phyloP scores from a whole-genome alignment of 2,329 filamentous ascomycete species.

The Tolypocladium amazonense region DNA sequence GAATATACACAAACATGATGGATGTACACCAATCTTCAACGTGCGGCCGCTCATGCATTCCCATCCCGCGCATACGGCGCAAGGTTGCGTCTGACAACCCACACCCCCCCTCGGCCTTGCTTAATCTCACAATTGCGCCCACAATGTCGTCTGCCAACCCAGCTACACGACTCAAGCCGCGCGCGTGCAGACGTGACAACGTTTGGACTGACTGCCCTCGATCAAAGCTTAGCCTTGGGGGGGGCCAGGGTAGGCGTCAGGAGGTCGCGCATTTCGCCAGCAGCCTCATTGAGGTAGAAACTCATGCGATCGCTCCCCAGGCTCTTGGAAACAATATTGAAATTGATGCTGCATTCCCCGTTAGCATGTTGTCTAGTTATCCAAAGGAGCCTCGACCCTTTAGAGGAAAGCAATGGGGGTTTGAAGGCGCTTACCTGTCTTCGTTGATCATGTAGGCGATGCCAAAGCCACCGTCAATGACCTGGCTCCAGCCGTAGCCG shows the following conservation, averaged over 20 bases:
- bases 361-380: not conserved
- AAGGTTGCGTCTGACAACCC: not conserved
- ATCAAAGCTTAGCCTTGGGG: conserved; percentile 79
- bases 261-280: conserved; percentile 77
- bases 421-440: conserved; percentile 53
- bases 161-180: not conserved
- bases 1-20: not conserved
- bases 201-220: not conserved
- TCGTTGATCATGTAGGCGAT: conserved; percentile 99
- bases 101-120: not conserved
- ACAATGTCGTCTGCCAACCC: not conserved
- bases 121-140: not conserved
- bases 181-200: not conserved
- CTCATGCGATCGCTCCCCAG: conserved; percentile 88
- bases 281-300: conserved; percentile 90
- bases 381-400: not conserved
- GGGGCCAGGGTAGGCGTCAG: conserved; percentile 69
- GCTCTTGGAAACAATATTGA: conserved; percentile 94
- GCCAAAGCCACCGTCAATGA: conserved; percentile 90
- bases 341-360: conserved; percentile 61
- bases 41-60: not conserved
- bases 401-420: not conserved
- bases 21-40: not conserved
- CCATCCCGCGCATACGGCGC: not conserved
- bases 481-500: conserved; percentile 97